These are phyloP conservation scores for Digitaria exilis DNA, from an alignment of 202 grass and related monocot species.

Conservation along the genomic window DNA sequence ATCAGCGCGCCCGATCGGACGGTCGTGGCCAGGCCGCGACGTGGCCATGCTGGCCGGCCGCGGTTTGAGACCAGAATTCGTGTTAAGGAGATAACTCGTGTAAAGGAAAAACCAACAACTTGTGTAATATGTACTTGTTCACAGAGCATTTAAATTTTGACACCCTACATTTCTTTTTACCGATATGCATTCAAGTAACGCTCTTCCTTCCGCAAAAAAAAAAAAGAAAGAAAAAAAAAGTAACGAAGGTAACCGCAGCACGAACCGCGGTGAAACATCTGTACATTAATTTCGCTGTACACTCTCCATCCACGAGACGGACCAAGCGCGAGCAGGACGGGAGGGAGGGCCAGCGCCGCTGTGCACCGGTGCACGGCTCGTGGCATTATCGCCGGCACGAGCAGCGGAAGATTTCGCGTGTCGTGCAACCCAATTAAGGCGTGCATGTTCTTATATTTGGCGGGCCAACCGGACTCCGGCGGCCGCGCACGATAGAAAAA, in stretches of 20 bases:
- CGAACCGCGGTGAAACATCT: background rate
- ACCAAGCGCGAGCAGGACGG: background rate
- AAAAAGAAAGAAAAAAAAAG: too few relatives aligned
- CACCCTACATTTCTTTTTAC: background rate
- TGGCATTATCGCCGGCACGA: slow-evolving; percentile 32
- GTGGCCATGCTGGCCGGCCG: too few relatives aligned
- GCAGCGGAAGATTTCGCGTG: background rate
- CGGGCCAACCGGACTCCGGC: background rate
- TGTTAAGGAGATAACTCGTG: too few relatives aligned
- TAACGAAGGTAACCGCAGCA: background rate
- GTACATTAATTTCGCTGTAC: background rate
- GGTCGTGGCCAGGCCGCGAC: too few relatives aligned
- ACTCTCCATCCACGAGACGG: background rate
- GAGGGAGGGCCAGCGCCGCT: background rate
- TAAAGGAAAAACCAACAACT: too few relatives aligned
- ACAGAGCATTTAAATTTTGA: background rate
- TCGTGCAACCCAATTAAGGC: slow-evolving; percentile 15
- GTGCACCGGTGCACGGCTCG: background rate
- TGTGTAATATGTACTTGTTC: background rate
- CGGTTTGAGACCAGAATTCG: too few relatives aligned
- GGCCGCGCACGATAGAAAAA: too few relatives aligned
- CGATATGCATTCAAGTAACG: background rate
- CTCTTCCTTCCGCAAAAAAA: too few relatives aligned
- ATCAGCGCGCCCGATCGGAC: too few relatives aligned
- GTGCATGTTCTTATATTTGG: background rate